Percentiles rank a stretch among this genome's conserved stretches.
phyloP scores from a whole-genome alignment of 192 early-diverging fungal genomes.

The Backusella psychrophila region DNA sequence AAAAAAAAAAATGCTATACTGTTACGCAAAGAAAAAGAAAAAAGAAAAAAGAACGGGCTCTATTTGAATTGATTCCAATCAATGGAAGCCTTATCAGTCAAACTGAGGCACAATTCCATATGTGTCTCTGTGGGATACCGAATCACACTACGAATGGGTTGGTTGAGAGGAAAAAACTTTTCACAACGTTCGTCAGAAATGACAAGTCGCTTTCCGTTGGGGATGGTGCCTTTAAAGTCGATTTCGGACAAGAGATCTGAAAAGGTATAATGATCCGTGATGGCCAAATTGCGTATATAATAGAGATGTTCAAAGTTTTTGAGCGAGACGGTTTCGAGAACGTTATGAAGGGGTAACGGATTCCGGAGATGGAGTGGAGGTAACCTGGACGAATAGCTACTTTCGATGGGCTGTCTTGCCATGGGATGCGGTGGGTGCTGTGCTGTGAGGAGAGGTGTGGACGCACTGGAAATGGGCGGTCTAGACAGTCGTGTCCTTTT shows the following conservation, averaged over 20 bases:
- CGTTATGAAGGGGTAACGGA: not conserved
- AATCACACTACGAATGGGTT: slow-evolving; percentile 33
- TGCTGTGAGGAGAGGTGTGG: slow-evolving; percentile 5
- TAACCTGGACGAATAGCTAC: slow-evolving; percentile 7
- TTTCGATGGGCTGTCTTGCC: not conserved
- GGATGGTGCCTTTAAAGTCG: slow-evolving; percentile 25
- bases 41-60: not conserved
- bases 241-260: slow-evolving; percentile 28
- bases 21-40: not conserved
- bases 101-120: slow-evolving; percentile 30
- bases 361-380: slow-evolving; percentile 13
- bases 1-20: not conserved
- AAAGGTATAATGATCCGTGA: slow-evolving; percentile 35
- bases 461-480: slow-evolving; percentile 2
- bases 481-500: slow-evolving; percentile 20
- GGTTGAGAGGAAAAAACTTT: slow-evolving; percentile 28
- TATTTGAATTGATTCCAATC: slow-evolving; percentile 24
- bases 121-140: slow-evolving; percentile 16
- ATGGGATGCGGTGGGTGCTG: not conserved
- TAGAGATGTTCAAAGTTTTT: slow-evolving; percentile 16
- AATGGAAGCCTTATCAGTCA: slow-evolving; percentile 25
- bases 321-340: slow-evolving; percentile 32
- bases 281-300: slow-evolving; percentile 36
- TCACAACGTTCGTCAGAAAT: slow-evolving; percentile 29
- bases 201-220: slow-evolving; percentile 35